Conservation (phyloP, 1,139 yeast species). For the Wickerhamiella infanticola region DNA sequence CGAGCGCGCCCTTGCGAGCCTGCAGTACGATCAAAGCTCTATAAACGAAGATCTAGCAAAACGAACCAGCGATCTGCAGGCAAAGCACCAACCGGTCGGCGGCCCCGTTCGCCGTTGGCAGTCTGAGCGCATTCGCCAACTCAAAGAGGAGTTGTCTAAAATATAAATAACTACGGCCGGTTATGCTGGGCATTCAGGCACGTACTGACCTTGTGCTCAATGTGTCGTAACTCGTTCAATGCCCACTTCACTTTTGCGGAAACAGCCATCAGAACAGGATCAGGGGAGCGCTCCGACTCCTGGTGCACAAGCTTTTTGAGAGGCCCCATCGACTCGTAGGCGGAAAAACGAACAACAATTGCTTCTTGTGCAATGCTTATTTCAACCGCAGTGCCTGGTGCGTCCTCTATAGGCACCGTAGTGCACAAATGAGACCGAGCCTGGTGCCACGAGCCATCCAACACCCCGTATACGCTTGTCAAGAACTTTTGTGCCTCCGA, state of each 20-base stretch:
- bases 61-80: neutral
- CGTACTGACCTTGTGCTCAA: constrained; percentile 22
- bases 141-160: neutral
- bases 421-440: neutral
- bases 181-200: neutral
- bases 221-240: constrained; percentile 23
- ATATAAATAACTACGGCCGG: neutral
- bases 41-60: no score
- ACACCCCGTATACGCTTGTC: neutral
- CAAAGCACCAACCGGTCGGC: neutral
- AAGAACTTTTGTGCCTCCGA: neutral
- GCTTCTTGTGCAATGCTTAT: neutral
- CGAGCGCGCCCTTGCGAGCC: no score
- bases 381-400: neutral
- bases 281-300: constrained; percentile 31
- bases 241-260: constrained; percentile 28
- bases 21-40: no score
- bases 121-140: neutral
- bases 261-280: constrained; percentile 31
- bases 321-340: constrained; percentile 15
- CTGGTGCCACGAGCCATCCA: neutral
- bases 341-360: neutral
- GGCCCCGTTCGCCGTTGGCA: neutral
- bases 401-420: neutral
- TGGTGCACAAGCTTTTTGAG: constrained; percentile 28